A percentile compares a stretch with the other conserved stretches of the same genome.
Evolutionary conservation across 2,329 filamentous ascomycete genomes (phyloP).

Genomic region (Beauveria bassiana): DNA sequence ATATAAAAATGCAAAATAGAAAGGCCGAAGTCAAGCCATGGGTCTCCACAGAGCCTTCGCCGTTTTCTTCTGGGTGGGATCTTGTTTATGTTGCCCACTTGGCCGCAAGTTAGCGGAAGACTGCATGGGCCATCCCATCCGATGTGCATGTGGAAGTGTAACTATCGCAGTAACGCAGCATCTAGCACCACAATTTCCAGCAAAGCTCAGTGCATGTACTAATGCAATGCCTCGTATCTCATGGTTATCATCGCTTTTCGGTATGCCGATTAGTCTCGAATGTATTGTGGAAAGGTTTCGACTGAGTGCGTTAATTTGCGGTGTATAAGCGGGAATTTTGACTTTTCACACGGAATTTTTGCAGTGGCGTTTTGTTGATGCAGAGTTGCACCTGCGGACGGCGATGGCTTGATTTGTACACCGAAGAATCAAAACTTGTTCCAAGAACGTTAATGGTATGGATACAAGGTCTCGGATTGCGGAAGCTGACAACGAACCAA

Average conservation of each 20-base stretch:
- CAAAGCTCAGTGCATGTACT: not conserved
- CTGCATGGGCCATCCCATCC: not conserved
- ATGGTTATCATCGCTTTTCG: not conserved
- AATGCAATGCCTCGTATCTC: not conserved
- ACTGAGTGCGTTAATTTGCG: not conserved
- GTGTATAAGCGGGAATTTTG: not conserved
- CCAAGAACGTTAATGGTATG: too few species aligned
- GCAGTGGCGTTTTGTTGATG: not conserved
- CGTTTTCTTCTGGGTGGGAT: not conserved
- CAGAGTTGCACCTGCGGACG: not conserved
- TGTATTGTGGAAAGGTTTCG: not conserved
- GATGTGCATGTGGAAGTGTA: not conserved
- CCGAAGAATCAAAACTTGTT: not conserved
- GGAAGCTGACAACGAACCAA: too few species aligned
- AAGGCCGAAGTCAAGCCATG: slow-evolving; percentile 12
- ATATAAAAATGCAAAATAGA: slow-evolving; percentile 1
- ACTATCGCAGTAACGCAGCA: not conserved
- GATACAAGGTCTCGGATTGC: too few species aligned
- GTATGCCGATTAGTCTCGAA: not conserved
- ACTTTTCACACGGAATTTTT: not conserved
- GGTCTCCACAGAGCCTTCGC: not conserved
- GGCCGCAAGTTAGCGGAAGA: not conserved
- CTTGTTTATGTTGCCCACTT: not conserved
- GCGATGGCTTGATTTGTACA: not conserved
- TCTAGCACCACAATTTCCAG: not conserved